A percentile compares a stretch with the other conserved stretches of the same genome.
Conservation (phyloP, 2,329 filamentous ascomycete genomes). For the Aspergillus sp. region DNA sequence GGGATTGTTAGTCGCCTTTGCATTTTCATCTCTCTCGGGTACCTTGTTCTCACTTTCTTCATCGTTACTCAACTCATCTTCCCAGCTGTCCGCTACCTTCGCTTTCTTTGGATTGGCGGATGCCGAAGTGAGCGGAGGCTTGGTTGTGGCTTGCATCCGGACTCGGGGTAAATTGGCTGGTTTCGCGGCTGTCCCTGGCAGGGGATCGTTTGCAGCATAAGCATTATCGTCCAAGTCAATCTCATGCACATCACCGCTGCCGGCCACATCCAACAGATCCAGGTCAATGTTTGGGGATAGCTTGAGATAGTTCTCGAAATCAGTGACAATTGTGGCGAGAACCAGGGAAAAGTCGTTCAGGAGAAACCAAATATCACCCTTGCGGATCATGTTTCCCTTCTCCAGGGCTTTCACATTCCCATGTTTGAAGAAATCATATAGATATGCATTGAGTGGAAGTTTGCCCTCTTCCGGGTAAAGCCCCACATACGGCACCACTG, state of each 20-base stretch:
- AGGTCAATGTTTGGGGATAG: constrained; percentile 13
- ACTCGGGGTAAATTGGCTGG: neutral
- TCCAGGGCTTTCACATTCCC: constrained; percentile 64
- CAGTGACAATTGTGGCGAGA: constrained; percentile 39
- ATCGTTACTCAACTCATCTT: constrained; percentile 21
- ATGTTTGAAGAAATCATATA: constrained; percentile 77
- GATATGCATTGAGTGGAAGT: constrained; percentile 45
- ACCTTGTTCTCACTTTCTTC: constrained; percentile 1
- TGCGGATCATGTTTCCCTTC: constrained; percentile 66
- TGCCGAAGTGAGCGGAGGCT: neutral
- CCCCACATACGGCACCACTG: constrained; percentile 69
- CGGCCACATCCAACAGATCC: constrained; percentile 28
- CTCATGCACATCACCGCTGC: constrained; percentile 32
- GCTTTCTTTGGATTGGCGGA: constrained; percentile 9
- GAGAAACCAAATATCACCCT: constrained; percentile 70
- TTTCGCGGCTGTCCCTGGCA: neutral
- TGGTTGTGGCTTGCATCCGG: neutral
- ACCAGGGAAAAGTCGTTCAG: constrained; percentile 67
- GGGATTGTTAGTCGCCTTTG: neutral
- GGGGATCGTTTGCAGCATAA: constrained; percentile 6
- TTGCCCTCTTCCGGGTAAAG: constrained; percentile 59
- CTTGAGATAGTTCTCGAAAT: constrained; percentile 36
- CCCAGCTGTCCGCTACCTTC: constrained; percentile 27
- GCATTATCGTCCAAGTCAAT: constrained; percentile 21
- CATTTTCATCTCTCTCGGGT: neutral